Percentiles rank a stretch among this genome's conserved stretches.
These are phyloP conservation scores for Alternaria ventricosa DNA, from an alignment of 2,329 filamentous ascomycete species.

Conservation along the genomic window DNA sequence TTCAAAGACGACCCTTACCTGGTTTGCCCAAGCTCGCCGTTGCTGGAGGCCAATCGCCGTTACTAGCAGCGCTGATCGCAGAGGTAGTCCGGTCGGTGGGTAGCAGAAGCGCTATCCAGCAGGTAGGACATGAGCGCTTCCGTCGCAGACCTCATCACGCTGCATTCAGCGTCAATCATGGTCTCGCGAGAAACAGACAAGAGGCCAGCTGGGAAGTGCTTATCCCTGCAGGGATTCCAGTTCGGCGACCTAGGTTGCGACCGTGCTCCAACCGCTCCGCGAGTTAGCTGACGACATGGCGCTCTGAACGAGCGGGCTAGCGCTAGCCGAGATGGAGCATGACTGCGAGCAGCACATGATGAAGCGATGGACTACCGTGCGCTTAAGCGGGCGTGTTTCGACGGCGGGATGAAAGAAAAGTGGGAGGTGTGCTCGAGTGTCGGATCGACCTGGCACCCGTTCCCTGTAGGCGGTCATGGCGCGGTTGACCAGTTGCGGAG, in stretches of 20 bases:
- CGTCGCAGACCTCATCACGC: slow-evolving; percentile 16
- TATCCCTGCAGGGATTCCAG: slow-evolving; percentile 29
- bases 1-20: slow-evolving; percentile 28
- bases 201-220: slow-evolving; percentile 17
- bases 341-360: slow-evolving; percentile 43
- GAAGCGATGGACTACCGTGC: slow-evolving; percentile 25
- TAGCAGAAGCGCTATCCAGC: slow-evolving; percentile 17
- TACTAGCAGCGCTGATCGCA: slow-evolving; percentile 24
- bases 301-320: slow-evolving; percentile 31
- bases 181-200: slow-evolving; percentile 11
- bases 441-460: slow-evolving; percentile 23
- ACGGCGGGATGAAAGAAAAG: slow-evolving; percentile 19
- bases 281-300: slow-evolving; percentile 38
- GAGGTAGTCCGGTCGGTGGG: slow-evolving; percentile 11
- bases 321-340: slow-evolving; percentile 37
- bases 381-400: slow-evolving; percentile 33
- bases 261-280: slow-evolving; percentile 34
- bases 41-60: slow-evolving; percentile 24
- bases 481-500: slow-evolving; percentile 18
- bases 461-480: slow-evolving; percentile 28
- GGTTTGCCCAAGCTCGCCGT: slow-evolving; percentile 32
- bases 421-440: slow-evolving; percentile 11
- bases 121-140: slow-evolving; percentile 17
- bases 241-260: slow-evolving; percentile 39
- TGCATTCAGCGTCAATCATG: slow-evolving; percentile 26